These are phyloP conservation scores for Aspergillus steynii DNA, from an alignment of 495 filamentous ascomycete species.

Conservation along the genomic window DNA sequence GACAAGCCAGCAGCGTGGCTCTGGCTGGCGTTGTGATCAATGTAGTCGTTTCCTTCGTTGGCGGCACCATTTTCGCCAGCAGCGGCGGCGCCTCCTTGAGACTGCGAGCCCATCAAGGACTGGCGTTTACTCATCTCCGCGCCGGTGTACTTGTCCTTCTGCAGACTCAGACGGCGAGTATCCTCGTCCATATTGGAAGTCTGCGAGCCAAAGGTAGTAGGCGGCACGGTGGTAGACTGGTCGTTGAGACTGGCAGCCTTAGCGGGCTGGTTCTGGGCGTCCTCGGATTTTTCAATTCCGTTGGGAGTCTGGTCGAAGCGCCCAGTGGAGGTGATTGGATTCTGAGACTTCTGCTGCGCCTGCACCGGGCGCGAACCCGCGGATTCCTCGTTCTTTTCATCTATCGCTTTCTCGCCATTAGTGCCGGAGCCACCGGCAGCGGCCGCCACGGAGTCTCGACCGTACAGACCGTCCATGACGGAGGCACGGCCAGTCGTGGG, in stretches of 20 bases:
- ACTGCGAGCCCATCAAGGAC: neutral
- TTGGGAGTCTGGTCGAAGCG: neutral
- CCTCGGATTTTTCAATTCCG: neutral
- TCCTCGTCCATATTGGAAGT: neutral
- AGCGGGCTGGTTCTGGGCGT: neutral
- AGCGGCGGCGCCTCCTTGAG: too few species aligned
- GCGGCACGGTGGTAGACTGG: neutral
- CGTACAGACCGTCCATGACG: neutral
- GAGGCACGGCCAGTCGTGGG: neutral
- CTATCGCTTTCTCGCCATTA: neutral
- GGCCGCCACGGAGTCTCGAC: neutral
- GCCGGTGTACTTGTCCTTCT: constrained; percentile 1
- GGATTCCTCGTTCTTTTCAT: too few species aligned
- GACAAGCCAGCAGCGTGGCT: neutral
- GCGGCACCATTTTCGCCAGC: too few species aligned
- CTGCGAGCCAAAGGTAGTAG: neutral
- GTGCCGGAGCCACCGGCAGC: neutral
- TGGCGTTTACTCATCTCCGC: constrained; percentile 1
- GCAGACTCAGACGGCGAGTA: neutral
- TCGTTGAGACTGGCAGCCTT: neutral
- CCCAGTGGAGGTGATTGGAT: neutral
- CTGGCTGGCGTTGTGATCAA: neutral
- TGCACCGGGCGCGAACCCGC: neutral
- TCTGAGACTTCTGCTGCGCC: neutral
- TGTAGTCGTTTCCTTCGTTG: neutral